Evolutionary conservation across 2,329 filamentous ascomycete genomes (phyloP).

Genomic region (Chaetomium globosum): DNA sequence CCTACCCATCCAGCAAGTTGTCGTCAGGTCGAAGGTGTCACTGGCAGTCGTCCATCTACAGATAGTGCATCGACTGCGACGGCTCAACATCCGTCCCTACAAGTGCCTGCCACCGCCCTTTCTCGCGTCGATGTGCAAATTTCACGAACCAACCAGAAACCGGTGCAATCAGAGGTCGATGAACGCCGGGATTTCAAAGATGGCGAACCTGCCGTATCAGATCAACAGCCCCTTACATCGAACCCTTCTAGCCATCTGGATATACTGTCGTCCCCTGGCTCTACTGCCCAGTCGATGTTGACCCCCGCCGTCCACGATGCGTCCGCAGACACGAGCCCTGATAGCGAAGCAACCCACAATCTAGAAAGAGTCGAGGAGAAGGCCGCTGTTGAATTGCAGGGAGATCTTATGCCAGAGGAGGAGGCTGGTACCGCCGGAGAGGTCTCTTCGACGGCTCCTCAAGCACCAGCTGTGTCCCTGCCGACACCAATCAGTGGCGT

Average conservation of each 20-base stretch:
- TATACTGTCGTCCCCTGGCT: slow-evolving; percentile 59
- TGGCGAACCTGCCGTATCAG: slow-evolving; percentile 37
- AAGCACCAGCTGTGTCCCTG: slow-evolving; percentile 28
- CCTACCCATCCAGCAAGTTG: not conserved
- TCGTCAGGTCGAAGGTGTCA: slow-evolving; percentile 12
- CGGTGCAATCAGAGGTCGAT: slow-evolving; percentile 15
- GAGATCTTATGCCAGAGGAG: slow-evolving; percentile 30
- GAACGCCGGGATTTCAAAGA: slow-evolving; percentile 34
- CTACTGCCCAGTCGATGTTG: slow-evolving; percentile 72
- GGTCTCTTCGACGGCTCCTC: not conserved
- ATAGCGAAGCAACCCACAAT: slow-evolving; percentile 65
- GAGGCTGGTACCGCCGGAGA: slow-evolving; percentile 19
- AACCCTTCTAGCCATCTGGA: slow-evolving; percentile 48
- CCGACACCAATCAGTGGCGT: slow-evolving; percentile 41
- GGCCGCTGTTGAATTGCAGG: slow-evolving; percentile 43
- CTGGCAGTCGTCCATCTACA: not conserved
- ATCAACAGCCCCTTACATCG: slow-evolving; percentile 40
- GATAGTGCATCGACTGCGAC: not conserved
- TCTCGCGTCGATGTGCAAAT: slow-evolving; percentile 19
- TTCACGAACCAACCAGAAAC: not conserved
- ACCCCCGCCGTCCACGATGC: slow-evolving; percentile 69
- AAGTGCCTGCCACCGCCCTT: not conserved
- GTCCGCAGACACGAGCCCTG: slow-evolving; percentile 74
- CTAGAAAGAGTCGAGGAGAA: slow-evolving; percentile 53
- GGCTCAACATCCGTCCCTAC: not conserved